Base-by-base conservation (phyloP, 2,329 filamentous ascomycete species). In the Lanzia echinophila region DNA sequence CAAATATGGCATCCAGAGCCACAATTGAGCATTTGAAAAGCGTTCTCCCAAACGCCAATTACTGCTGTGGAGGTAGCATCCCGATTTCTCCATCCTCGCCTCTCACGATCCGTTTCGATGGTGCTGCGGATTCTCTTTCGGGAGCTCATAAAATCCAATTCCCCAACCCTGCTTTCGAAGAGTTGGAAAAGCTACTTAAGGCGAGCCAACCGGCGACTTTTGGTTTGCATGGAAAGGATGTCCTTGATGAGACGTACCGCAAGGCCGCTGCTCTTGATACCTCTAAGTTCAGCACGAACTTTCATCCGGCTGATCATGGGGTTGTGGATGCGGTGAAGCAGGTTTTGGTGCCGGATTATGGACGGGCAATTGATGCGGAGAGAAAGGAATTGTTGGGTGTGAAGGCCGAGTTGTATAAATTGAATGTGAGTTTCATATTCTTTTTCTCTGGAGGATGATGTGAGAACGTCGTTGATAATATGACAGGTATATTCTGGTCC, bases 251-350 rank as follows among this genome's bases (percentile, higher is more conserved):
- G 52, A 63, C 65, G 0, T 81, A 82, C 54, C 73, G 80, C 17
- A 77, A 75, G 54, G 80, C 56, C 72, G 79, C 19, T 76, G 75
- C 55, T 78, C 61, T 84, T n/a, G 73, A 80, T n/a, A 55, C 63
- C 0, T 47, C 65, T 0, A 58, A 65, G 0, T 84, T 83, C 49
- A 71, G 66, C 0, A 74, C 71, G 3, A 73, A 67, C 52, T 81
- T 84, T 58, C 71, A 73, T 48, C 79, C 79, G 74, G 11, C 61
- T 70, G 6, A 77, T 78, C 0, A 78, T 84, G 20, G 7, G 12
- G 15, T 38, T n/a, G 60, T 83, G 2, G 73, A 80, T 50, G 66
- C 68, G 0, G 64, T 82, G 11, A 71, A 71, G 1, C 74, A 80
- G 50, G 56, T 71, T 0, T 68, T 83, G 0, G 44, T 42, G 19